Evolutionary conservation across 176 grass and related monocot species (phyloP).

Genomic region (Zoysia pacifica): DNA sequence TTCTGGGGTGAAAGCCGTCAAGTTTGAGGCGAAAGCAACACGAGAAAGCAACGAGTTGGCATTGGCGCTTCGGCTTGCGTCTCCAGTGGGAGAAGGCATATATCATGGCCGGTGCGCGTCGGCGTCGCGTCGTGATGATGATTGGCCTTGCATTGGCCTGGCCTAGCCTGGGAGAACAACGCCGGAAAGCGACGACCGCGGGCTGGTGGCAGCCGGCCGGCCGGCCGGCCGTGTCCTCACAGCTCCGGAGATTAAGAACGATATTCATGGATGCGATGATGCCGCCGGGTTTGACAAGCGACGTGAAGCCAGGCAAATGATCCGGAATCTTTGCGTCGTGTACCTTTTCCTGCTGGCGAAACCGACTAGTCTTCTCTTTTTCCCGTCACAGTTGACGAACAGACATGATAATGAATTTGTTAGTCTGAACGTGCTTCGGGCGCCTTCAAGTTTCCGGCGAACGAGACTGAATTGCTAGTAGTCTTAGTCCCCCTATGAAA

Average conservation of each 20-base stretch:
- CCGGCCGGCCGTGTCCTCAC: constrained; percentile 13
- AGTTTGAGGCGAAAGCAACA: background rate
- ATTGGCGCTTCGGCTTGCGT: background rate
- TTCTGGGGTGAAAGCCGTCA: background rate
- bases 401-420: background rate
- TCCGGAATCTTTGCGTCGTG: background rate
- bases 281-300: constrained; percentile 15
- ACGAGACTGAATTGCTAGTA: background rate
- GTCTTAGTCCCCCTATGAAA: background rate
- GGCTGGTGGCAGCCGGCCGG: background rate
- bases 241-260: background rate
- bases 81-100: constrained; percentile 44
- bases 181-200: constrained; percentile 6
- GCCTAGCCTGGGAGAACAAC: background rate
- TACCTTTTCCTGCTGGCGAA: background rate
- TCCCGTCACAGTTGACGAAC: background rate
- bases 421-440: background rate
- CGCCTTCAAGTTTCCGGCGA: background rate
- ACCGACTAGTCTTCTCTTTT: too few relatives aligned
- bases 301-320: background rate
- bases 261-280: constrained; percentile 27
- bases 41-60: background rate
- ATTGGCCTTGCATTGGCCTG: background rate
- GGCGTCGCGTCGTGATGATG: constrained; percentile 29
- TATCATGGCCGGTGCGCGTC: constrained; percentile 44